Evolutionary conservation across 2,329 filamentous ascomycete species (phyloP), one percentile per base, ranked within the genome.

Genomic region (Fusarium sp.): DNA sequence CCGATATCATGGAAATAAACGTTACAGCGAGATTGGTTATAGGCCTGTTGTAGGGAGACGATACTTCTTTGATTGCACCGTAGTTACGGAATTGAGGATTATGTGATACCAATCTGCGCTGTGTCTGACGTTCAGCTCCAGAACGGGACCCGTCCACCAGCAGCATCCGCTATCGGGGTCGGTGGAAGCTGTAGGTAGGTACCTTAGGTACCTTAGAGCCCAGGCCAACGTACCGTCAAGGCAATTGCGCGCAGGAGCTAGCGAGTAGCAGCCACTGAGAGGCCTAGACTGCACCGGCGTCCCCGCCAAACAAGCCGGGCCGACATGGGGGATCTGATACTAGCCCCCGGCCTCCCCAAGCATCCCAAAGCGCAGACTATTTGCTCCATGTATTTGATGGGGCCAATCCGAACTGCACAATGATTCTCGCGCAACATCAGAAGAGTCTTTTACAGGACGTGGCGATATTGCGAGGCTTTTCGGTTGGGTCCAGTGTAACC

Each of bases 101-200:
- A 48, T 58, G 59, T 61, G 70, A 54, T 18, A 20, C 28, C 41
- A 35, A 36, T 31, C 9, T 60, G 13, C 28, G 51, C 42, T 30
- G 54, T 36, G 45, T 31, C 64, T 66, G 51, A 54, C 51, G 53
- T 50, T 45, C 38, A 64, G 65, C 53, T 54, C 42, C 26, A 54
- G 59, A 42, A 30, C 26, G 20, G 24, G 24, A 42, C 53, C 31
- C 47, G 64, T 70, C 50, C 50, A 59, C 36, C 44, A 30, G 24
- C 63, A 31, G 54, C n/a, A 50, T 71, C 72, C 72, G 72, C 66
- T 73, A 75, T 75, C 72, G 69, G 72, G 56, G 33, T 30, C 31
- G 33, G 38, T 33, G 35, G 33, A 35, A 15, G 33, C 33, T 35
- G 28, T 39, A 41, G 38, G 33, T 35, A 35, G 33, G n/a, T 33